Base-by-base conservation (phyloP, 768 basidiomycete species). In the Phallus indusiatus region DNA sequence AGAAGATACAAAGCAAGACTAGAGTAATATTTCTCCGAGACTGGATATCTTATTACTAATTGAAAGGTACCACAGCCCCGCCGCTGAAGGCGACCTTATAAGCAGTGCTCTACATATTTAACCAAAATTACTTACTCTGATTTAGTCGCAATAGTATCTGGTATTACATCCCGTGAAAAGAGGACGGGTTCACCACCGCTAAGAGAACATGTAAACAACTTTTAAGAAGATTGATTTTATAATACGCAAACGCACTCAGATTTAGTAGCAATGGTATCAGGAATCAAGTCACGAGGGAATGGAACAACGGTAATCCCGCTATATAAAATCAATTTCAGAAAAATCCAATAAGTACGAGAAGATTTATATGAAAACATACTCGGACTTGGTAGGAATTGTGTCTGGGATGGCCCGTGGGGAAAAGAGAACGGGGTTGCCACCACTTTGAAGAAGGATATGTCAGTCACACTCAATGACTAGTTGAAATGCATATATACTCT, bases 81-180 rank as follows among this genome's bases (percentile, higher is more conserved):
- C 42, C 46, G 5, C 55, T 56, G 2, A 22, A 20, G 33, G 17
- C 18, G n/a, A 1, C 51, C 6, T 55, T 55, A 36, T 8, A 35
- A 17, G 28, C 7, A 28, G 28, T 7, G 28, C 1, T 18, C 21
- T 17, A 35, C 5, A 9, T 35, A 22, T 18, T 48, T n/a, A 5
- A 55, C 35, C 12, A 55, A 56, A 46, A 46, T 11, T 33, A 49
- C 47, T 49, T 50, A 56, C 56, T 58, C 17, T 22, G 56, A 21
- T 28, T 20, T 18, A 20, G 56, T 57, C 11, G 47, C 18, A 10
- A 49, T 48, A 48, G 11, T 57, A 24, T 57, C 56, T 2, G 56
- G 56, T 8, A 57, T 57, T 1, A 49, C 10, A 49, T 22, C 56
- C 10, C 56, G 56, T 33, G 22, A 34, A 48, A n/a, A 51, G 9